phyloP scores from a whole-genome alignment of 768 basidiomycete genomes.

The Suillus clintonianus region DNA sequence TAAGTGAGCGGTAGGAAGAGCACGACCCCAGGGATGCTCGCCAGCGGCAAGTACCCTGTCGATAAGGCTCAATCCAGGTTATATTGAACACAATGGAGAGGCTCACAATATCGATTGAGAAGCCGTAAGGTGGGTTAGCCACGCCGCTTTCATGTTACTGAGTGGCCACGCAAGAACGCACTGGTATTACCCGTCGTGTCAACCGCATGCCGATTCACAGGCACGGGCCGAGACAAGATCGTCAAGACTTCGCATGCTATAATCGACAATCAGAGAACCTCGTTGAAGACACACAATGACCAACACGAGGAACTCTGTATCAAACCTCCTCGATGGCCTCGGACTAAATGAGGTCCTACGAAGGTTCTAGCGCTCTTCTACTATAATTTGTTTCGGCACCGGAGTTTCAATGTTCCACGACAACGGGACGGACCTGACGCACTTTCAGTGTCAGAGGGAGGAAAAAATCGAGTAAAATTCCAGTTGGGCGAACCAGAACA shows the following conservation, averaged over 20 bases:
- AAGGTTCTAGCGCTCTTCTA: neutral
- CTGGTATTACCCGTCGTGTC: neutral
- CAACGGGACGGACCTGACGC: neutral
- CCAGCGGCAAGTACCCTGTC: neutral
- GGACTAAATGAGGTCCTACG: neutral
- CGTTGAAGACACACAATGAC: neutral
- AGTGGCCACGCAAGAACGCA: neutral
- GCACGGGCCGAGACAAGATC: neutral
- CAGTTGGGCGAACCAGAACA: neutral
- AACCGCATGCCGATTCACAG: neutral
- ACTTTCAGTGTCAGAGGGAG: neutral
- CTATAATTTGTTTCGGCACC: neutral
- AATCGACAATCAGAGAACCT: neutral
- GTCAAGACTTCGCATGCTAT: neutral
- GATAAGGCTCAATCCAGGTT: neutral
- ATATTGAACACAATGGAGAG: neutral
- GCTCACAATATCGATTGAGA: neutral
- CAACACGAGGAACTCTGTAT: neutral
- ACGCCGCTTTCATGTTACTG: neutral
- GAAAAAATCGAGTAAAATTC: neutral
- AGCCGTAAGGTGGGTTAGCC: neutral
- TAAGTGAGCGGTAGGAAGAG: neutral
- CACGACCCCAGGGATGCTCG: neutral
- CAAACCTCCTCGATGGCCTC: neutral
- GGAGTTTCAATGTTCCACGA: neutral